A percentile compares a stretch with the other conserved stretches of the same genome.
These are phyloP conservation scores for Orbilia quercus DNA, from an alignment of 2,329 filamentous ascomycete genomes.

Conservation along the genomic window DNA sequence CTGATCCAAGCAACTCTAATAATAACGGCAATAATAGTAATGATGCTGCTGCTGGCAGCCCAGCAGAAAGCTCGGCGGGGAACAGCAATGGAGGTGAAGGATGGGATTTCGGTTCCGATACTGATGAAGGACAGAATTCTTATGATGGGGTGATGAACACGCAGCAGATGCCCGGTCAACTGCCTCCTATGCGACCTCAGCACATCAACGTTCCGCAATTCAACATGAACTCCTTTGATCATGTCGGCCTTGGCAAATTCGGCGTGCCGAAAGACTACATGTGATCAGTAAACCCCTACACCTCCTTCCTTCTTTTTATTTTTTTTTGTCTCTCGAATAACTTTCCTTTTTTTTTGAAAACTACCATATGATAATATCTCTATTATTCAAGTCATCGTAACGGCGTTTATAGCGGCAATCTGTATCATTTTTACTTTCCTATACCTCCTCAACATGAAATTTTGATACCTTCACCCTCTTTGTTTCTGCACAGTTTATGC, in stretches of 20 bases:
- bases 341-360: constrained; percentile 20
- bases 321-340: constrained; percentile 23
- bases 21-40: constrained; percentile 28
- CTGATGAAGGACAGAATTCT: constrained; percentile 52
- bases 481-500: constrained; percentile 24
- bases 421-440: constrained; percentile 33
- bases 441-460: constrained; percentile 19
- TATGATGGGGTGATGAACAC: constrained; percentile 48
- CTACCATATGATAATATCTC: constrained; percentile 31
- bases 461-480: constrained; percentile 30
- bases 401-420: constrained; percentile 53
- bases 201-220: constrained; percentile 47
- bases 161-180: constrained; percentile 52
- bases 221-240: constrained; percentile 49
- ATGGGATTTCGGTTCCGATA: constrained; percentile 52
- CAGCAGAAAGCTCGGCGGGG: constrained; percentile 45
- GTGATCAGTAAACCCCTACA: not conserved
- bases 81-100: constrained; percentile 40
- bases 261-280: constrained; percentile 45
- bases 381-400: constrained; percentile 50
- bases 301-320: constrained; percentile 4
- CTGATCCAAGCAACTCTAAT: constrained; percentile 27
- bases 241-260: constrained; percentile 35
- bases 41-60: constrained; percentile 33
- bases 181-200: constrained; percentile 52